Percentiles rank a stretch among this genome's conserved stretches.
These are phyloP conservation scores for Jacaranda copaia DNA, from an alignment of 257 asterid genomes.

Conservation along the genomic window DNA sequence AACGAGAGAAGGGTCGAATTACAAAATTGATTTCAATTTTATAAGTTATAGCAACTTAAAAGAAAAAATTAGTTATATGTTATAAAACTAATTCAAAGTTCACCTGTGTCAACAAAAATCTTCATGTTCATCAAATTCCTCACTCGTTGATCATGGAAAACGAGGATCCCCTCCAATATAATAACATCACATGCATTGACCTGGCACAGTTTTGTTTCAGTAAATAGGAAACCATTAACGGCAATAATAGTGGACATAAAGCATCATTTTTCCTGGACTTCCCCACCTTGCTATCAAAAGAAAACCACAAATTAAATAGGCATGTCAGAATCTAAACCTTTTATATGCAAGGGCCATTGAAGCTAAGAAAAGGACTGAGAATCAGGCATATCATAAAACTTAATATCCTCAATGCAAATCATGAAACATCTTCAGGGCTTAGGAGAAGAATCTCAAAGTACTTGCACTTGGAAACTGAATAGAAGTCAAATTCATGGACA, in stretches of 20 bases:
- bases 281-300: background rate
- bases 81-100: slow-evolving; percentile 23
- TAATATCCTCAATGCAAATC: background rate
- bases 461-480: no score
- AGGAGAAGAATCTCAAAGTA: background rate
- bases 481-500: no score
- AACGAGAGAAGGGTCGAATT: background rate
- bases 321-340: background rate
- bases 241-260: background rate
- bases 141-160: slow-evolving; percentile 71
- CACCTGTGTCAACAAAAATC: slow-evolving; percentile 77
- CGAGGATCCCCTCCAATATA: slow-evolving; percentile 74
- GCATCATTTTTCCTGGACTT: background rate
- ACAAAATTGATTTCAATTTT: slow-evolving; percentile 9
- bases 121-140: slow-evolving; percentile 75
- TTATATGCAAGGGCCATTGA: background rate
- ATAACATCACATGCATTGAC: slow-evolving; percentile 79
- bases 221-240: background rate
- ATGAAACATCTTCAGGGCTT: background rate
- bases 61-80: background rate
- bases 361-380: background rate
- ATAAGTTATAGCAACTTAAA: background rate
- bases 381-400: background rate
- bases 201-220: slow-evolving; percentile 36
- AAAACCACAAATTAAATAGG: background rate